Percentiles rank a stretch among this genome's conserved stretches.
Conservation (phyloP, 352 stramenopile genomes). For the Phytophthora rubi region DNA sequence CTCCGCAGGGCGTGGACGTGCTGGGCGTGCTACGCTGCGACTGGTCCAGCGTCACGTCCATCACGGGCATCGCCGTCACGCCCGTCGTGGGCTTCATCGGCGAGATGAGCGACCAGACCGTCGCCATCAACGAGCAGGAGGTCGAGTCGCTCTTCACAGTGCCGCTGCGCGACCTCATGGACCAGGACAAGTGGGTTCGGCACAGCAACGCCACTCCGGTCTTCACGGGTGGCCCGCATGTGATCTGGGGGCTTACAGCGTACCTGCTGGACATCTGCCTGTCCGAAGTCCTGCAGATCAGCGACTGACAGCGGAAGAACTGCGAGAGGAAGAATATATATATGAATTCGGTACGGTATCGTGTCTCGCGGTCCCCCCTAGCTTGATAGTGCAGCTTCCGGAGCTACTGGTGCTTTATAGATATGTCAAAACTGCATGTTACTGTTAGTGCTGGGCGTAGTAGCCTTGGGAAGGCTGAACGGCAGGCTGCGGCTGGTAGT, state of each 20-base stretch:
- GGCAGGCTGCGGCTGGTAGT: conserved; percentile 37
- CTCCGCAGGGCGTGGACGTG: conserved; percentile 83
- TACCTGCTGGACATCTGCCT: conserved; percentile 95
- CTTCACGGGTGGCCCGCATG: conserved; percentile 94
- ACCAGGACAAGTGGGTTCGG: conserved; percentile 84
- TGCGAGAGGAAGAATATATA: conserved; percentile 18
- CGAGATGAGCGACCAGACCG: conserved; percentile 90
- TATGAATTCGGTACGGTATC: conserved; percentile 27
- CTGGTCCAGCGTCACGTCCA: conserved; percentile 94
- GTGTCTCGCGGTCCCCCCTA: too few species aligned
- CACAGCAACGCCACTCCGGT: conserved; percentile 88
- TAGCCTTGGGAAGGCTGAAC: conserved; percentile 42
- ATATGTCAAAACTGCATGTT: conserved; percentile 28
- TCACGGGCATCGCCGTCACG: conserved; percentile 98
- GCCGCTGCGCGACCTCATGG: conserved; percentile 87
- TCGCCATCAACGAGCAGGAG: conserved; percentile 96
- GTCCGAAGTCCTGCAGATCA: conserved; percentile 66
- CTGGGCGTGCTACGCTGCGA: conserved; percentile 96
- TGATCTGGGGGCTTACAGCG: conserved; percentile 97
- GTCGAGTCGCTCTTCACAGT: conserved; percentile 97
- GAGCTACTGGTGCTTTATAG: conserved; percentile 34
- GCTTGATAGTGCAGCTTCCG: neutral
- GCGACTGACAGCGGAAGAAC: conserved; percentile 20
- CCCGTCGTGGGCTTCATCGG: conserved; percentile 97
- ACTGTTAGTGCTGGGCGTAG: conserved; percentile 33